phyloP scores from a whole-genome alignment of 192 early-diverging fungal species.

The Geranomyces variabilis region DNA sequence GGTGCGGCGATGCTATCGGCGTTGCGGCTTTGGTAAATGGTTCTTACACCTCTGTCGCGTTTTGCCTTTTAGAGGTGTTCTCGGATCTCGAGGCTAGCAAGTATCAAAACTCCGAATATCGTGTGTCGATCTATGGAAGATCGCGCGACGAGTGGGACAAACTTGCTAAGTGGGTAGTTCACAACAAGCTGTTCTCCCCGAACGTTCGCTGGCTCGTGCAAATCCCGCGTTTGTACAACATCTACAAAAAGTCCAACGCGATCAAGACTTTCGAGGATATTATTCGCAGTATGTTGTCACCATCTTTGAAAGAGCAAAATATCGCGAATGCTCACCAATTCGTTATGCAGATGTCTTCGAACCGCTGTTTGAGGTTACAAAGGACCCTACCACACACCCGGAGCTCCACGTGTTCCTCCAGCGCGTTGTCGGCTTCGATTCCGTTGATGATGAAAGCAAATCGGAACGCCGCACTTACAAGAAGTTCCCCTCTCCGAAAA shows the following conservation, averaged over 20 bases:
- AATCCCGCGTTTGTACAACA: constrained; percentile 86
- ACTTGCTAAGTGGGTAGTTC: constrained; percentile 87
- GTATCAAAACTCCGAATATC: constrained; percentile 94
- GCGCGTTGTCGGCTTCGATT: constrained; percentile 92
- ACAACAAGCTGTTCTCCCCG: constrained; percentile 85
- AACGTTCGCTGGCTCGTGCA: constrained; percentile 98
- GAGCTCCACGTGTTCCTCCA: constrained; percentile 92
- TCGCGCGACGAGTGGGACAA: constrained; percentile 88
- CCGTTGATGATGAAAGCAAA: constrained; percentile 94
- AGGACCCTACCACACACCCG: constrained; percentile 82
- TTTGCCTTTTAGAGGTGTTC: constrained; percentile 81
- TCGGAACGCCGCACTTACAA: constrained; percentile 78
- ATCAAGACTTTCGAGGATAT: constrained; percentile 78
- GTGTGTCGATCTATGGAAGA: constrained; percentile 91
- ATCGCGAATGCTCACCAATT: background rate
- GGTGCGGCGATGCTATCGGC: constrained; percentile 41
- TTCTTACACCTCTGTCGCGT: background rate
- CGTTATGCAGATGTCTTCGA: constrained; percentile 69
- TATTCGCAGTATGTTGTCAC: constrained; percentile 61
- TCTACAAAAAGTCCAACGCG: constrained; percentile 71
- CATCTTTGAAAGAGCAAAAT: too few species aligned
- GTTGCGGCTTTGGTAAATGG: background rate
- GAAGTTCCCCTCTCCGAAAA: constrained; percentile 66
- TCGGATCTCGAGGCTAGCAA: constrained; percentile 89
- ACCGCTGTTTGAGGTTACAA: constrained; percentile 90